Evolutionary conservation across 1,139 yeast species (phyloP), one percentile per base, ranked within the genome.

Genomic region (Casaregolazyma suthepensis): DNA sequence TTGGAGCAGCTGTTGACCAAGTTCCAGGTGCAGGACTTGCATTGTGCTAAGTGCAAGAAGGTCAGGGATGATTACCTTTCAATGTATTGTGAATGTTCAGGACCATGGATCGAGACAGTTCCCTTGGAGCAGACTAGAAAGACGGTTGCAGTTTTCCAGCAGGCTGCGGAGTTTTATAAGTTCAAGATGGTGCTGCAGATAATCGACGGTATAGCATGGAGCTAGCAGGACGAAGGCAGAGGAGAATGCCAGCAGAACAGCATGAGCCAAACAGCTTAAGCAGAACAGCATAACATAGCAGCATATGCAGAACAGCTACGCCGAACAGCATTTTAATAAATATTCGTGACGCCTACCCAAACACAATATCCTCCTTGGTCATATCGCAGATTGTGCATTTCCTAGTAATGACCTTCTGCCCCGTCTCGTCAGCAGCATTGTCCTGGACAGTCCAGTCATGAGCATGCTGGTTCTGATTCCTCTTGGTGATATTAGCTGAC

Each of bases 331-430:
- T 35, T 22, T 43, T 48, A 46, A 44, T 52, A 48, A 51, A 44
- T 47, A 53, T 40, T 46, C 35, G 40, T 19, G 7, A 20, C 43
- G 51, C 38, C 19, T 10, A 45, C 42, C 54, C 73, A 58, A 79
- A 70, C 5, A 71, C 60, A 29, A 82, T 66, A 66, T 91, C 97
- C 64, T 87, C 94, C 0, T 86, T 81, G 61, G 87, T 93, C 63
- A 90, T 77, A 0, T 97, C 98, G 71, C 99, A 93, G 37, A 79
- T 85, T 1, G 77, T 73, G 63, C 98, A 93, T 56, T 93, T 69
- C 58, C 88, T 74, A 5, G 26, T 35, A 57, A 75, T 78, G 19
- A 79, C 75, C 57, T 82, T 64, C 5, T 80, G 82, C 19, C 47
- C 43, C 12, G 35, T 43, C 2, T 26, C 49, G 12, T 29, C 66